phyloP scores from a whole-genome alignment of 2,329 filamentous ascomycete species.

The Botrytis deweyae region DNA sequence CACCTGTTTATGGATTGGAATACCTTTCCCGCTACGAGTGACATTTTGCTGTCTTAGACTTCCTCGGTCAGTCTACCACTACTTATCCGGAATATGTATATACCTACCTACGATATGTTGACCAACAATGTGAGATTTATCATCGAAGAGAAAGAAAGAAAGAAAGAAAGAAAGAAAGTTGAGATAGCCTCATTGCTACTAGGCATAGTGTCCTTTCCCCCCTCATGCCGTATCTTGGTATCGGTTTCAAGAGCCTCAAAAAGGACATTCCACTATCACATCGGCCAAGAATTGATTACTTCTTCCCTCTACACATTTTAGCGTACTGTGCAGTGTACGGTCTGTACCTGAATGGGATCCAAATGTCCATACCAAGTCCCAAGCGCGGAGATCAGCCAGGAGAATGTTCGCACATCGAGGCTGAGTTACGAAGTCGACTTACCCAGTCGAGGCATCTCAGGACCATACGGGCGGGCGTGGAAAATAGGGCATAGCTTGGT shows the following conservation, averaged over 20 bases:
- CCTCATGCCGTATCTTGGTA: background rate
- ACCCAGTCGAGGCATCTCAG: background rate
- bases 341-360: background rate
- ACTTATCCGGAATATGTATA: background rate
- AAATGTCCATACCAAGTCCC: slow-evolving; percentile 1
- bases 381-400: slow-evolving; percentile 4
- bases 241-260: background rate
- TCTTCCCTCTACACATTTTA: background rate
- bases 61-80: background rate
- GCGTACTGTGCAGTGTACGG: background rate
- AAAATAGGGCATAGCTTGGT: background rate
- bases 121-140: background rate
- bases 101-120: background rate
- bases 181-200: background rate
- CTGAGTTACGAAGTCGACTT: background rate
- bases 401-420: background rate
- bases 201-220: background rate
- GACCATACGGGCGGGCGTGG: too few species aligned
- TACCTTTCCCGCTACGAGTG: background rate
- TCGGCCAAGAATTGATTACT: background rate
- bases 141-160: background rate
- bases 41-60: background rate
- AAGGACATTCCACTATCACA: background rate
- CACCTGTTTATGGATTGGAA: background rate
- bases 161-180: background rate